Base-by-base conservation (phyloP, 2,329 filamentous ascomycete genomes). In the Aspergillus sp. region DNA sequence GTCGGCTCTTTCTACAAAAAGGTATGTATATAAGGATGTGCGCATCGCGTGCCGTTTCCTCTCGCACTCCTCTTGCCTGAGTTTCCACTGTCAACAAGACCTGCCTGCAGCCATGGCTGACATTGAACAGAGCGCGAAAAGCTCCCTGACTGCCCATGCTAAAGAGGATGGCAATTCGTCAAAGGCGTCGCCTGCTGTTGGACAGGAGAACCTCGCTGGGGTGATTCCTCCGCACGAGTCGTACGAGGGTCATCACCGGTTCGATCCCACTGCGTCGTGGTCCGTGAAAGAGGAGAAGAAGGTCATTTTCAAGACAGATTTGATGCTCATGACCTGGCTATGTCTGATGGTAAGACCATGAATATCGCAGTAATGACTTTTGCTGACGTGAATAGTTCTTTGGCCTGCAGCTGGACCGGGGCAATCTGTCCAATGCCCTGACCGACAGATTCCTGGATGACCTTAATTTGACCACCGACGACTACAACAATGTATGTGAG, bases 231-330 rank as follows among this genome's bases (percentile, higher is more conserved):
- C 72, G 3, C 70, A 73, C 53, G 65, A 69, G 55, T 66, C 66
- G 5, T 68, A 63, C 35, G 64, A 70, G 48, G 66, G 66, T 5
- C 61, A 59, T 45, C 66, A 70, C 59, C 65, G 68, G 9, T 65
- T 66, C 54, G 62, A 67, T 27, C 65, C 65, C 14, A 63, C 60
- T 8, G 66, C 63, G 1, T 56, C 63, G 12, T 70, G 68, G 68
- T 66, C 65, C 2, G 55, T 40, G 2, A 71, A 77, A 49, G 81
- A 83, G 61, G 81, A 83, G 67, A 74, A 72, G 57, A 70, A 64
- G 25, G 64, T 82, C 4, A 72, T 82, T 9, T 68, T 77, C 39
- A 82, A 79, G 72, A 79, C 80, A 35, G 68, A 64, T 39, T 9
- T 58, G 27, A 56, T 61, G 49, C 39, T 68, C n/a, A 45, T 68